Percentiles rank a stretch among this genome's conserved stretches.
Evolutionary conservation across 177 flowering plant species (phyloP).

Genomic region (Vitis hybrid): DNA sequence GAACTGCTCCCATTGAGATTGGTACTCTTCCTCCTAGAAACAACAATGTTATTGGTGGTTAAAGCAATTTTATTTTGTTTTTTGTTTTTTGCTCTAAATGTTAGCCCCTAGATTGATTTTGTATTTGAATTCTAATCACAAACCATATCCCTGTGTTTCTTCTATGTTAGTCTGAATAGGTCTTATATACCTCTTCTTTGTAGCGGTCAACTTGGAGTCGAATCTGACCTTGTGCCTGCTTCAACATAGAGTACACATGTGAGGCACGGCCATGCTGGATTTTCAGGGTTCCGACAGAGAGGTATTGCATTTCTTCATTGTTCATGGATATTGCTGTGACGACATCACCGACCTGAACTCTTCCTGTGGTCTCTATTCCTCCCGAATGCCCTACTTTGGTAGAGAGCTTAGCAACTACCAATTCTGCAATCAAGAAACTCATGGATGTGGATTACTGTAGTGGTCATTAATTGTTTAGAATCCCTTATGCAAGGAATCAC

Average conservation of each 20-base stretch:
- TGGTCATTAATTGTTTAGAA: too few species aligned
- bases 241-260: slow-evolving; percentile 24
- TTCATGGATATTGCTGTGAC: slow-evolving; percentile 29
- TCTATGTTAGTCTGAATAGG: neutral
- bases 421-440: slow-evolving; percentile 19
- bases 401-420: slow-evolving; percentile 28
- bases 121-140: too few species aligned
- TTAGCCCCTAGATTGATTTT: too few species aligned
- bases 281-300: slow-evolving; percentile 20
- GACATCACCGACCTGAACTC: slow-evolving; percentile 28
- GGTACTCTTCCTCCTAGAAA: slow-evolving; percentile 18
- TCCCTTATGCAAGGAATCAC: too few species aligned
- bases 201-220: slow-evolving; percentile 32
- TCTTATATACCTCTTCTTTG: slow-evolving; percentile 25
- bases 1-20: slow-evolving; percentile 27
- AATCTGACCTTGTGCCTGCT: slow-evolving; percentile 17
- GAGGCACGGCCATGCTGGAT: slow-evolving; percentile 20
- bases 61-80: too few species aligned
- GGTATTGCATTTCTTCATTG: slow-evolving; percentile 26
- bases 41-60: neutral
- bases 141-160: neutral
- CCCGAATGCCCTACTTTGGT: slow-evolving; percentile 23
- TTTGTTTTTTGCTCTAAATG: too few species aligned
- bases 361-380: slow-evolving; percentile 36
- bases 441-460: neutral